These are phyloP conservation scores for Suillus ampliporus DNA, from an alignment of 768 basidiomycete species.

Conservation along the genomic window DNA sequence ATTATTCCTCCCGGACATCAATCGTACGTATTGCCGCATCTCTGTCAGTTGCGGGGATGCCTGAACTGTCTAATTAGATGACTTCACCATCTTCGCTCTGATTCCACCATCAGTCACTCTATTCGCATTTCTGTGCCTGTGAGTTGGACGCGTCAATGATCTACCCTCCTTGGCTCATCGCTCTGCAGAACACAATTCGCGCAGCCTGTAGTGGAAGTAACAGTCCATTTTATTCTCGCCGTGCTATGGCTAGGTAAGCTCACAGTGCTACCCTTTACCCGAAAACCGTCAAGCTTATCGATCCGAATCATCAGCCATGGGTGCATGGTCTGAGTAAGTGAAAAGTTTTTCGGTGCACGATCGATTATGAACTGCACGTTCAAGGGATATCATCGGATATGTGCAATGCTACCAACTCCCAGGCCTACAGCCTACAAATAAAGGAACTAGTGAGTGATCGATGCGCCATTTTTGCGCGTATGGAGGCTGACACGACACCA, in stretches of 20 bases:
- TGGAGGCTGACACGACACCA: conserved; percentile 33
- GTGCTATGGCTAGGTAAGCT: conserved; percentile 73
- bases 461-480: neutral
- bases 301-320: conserved; percentile 58
- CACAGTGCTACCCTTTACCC: conserved; percentile 2
- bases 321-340: conserved; percentile 73
- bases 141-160: conserved; percentile 25
- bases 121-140: conserved; percentile 65
- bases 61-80: conserved; percentile 45
- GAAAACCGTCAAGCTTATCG: conserved; percentile 16
- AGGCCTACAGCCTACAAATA: conserved; percentile 54
- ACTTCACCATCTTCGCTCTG: conserved; percentile 74
- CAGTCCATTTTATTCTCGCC: conserved; percentile 57
- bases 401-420: conserved; percentile 62
- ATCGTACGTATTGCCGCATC: conserved; percentile 50
- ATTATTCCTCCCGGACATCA: conserved; percentile 67
- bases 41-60: neutral
- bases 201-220: conserved; percentile 65
- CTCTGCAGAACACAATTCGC: conserved; percentile 67
- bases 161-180: conserved; percentile 3
- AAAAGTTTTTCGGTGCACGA: conserved; percentile 2
- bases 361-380: conserved; percentile 14
- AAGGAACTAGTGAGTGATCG: conserved; percentile 54
- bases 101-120: conserved; percentile 70
- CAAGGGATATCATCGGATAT: conserved; percentile 71